Evolutionary conservation across 177 flowering plant genomes (phyloP), one percentile per base, ranked within the genome.

Genomic region (Tripterygium wilfordii): DNA sequence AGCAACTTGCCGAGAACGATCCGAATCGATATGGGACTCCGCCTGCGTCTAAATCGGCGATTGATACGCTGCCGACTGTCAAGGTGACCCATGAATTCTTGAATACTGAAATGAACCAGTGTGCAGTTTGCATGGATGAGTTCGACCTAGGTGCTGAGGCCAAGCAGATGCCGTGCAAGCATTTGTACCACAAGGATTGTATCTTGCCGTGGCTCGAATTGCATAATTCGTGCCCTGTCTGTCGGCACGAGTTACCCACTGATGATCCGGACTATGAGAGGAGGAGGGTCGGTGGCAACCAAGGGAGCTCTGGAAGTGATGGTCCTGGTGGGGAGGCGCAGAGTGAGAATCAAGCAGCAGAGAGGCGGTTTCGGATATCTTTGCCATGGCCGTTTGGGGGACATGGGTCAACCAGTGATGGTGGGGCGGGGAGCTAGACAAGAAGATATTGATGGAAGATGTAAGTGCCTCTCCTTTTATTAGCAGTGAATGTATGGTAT

Each of bases 1-100:
- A 90, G 60, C 98, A 90, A 58, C 72, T 90, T 0, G 96, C 95
- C 1, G 98, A 90, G 66, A 90, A 88, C 42, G 98, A 88, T 57
- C 98, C 96, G 0, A 83, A 81, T 24, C 66, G 98, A 0, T 69
- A 83, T 10, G 98, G 98, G 1, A 83, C 95, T 1, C 98, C 98
- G 0, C 98, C 98, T 0, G 98, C 98, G 0, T 61, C 98, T 1
- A 88, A 88, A 40, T 62, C 85, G 0, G 89, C 85, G 1, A 54
- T 90, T 1, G 68, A 74, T 19, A 65, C 49, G 27, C 71, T 90
- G 5, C 98, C 96, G 0, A 53, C 45, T 20, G 31, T 90, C 2
- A 66, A 53, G 42, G 62, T 90, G 15, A 32, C 76, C 0, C 58
- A 67, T 26, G 76, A 75, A 2, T 14, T 76, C 53, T 32, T 80